Evolutionary conservation across 768 basidiomycete genomes (phyloP), one percentile per base, ranked within the genome.

Genomic region (Gymnopilus dilepis): DNA sequence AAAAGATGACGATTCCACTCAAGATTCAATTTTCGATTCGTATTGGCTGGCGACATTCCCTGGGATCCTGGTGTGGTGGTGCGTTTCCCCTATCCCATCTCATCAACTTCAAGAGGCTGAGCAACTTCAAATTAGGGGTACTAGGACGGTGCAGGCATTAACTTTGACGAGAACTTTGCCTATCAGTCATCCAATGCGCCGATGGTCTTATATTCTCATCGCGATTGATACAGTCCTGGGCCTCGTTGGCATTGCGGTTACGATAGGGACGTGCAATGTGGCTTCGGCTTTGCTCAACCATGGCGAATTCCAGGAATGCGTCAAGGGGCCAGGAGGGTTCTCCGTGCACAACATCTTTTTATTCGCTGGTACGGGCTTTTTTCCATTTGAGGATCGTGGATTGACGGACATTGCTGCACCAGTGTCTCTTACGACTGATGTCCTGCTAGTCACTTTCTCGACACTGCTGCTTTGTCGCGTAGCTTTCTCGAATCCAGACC

Each of bases 21-120:
- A 31, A 30, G 30, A 47, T 26, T 17, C 41, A 26, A 19, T 51
- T 28, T 50, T 50, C 15, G 24, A 40, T 24, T 50, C 58, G 1
- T 59, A 50, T 37, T 59, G 58, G 58, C 26, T 59, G 21, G 19
- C 48, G 31, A 48, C 45, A 8, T n/a, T 51, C 26, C 58, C 47
- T 4, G 33, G 31, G 12, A n/a, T 59, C 15, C 11, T 51, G 19
- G 37, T 59, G 15, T 28, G 47, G 19, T 59, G 58, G 58, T 40
- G 13, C 13, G 45, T 15, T 9, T 3, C 15, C 12, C 19, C 9
- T 17, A 6, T 13, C 3, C 34, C 17, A n/a, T 38, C 2, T 34
- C 31, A 5, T 42, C 26, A 26, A 17, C 2, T 1, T 28, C 3
- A 12, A 33, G 9, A 28, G 2, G 15, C 37, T 40, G 47, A 50